phyloP scores from a whole-genome alignment of 805 yeast genomes.

The Isabelozyma heimii region DNA sequence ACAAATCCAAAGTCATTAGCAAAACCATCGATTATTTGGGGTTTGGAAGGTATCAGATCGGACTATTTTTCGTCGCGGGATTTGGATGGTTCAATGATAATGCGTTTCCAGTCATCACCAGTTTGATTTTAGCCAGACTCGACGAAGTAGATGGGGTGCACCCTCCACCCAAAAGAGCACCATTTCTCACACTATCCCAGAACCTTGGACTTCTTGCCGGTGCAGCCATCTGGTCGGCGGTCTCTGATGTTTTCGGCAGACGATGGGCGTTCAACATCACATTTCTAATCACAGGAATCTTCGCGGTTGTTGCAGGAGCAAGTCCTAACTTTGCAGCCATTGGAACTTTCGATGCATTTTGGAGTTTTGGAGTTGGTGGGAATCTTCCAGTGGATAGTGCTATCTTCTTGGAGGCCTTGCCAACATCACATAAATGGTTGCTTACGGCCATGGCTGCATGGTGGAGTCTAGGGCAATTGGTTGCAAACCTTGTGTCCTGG shows the following conservation, averaged over 20 bases:
- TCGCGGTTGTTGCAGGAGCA: conserved; percentile 23
- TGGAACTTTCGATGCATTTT: conserved; percentile 18
- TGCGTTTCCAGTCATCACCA: conserved; percentile 38
- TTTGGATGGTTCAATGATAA: conserved; percentile 58
- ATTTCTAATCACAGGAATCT: conserved; percentile 17
- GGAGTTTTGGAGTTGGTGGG: conserved; percentile 25
- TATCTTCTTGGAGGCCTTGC: conserved; percentile 24
- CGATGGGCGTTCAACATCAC: conserved; percentile 13
- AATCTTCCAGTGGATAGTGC: conserved; percentile 27
- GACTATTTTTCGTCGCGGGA: conserved; percentile 51
- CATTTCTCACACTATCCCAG: conserved; percentile 41
- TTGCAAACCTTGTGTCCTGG: conserved; percentile 51
- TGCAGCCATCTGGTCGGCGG: conserved; percentile 7
- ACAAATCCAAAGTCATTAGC: conserved; percentile 22
- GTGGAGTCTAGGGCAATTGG: conserved; percentile 64
- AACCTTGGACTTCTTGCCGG: conserved; percentile 26
- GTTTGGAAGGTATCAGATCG: conserved; percentile 54
- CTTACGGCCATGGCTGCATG: conserved; percentile 42
- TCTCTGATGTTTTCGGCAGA: conserved; percentile 10
- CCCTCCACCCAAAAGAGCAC: conserved; percentile 27
- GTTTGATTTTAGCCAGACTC: conserved; percentile 46
- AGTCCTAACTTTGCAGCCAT: conserved; percentile 23
- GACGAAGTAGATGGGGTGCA: conserved; percentile 46
- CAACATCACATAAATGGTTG: conserved; percentile 22
- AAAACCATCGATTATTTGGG: conserved; percentile 35